Evolutionary conservation across 2,329 filamentous ascomycete species (phyloP).

Genomic region (Harringtonia aguacate): DNA sequence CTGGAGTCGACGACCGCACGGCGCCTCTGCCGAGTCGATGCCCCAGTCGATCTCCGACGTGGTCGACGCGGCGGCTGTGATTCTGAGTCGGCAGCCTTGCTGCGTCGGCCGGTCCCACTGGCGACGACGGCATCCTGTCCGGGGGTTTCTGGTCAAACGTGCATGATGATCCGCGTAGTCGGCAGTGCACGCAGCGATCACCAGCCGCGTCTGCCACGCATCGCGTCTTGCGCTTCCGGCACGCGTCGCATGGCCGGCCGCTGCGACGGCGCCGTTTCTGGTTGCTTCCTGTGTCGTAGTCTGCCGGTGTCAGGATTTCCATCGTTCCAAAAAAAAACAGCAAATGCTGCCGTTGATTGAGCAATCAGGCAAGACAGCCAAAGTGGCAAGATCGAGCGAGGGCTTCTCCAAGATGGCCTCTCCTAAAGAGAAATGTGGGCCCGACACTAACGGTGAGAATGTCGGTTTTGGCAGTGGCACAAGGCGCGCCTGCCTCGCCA

Average conservation of each 20-base stretch:
- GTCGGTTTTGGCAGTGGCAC: too few relatives aligned
- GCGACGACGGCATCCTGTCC: constrained; percentile 5
- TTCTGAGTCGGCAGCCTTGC: neutral
- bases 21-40: neutral
- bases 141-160: constrained; percentile 7
- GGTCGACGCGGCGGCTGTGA: too few relatives aligned
- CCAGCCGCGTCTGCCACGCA: constrained; percentile 14
- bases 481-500: too few relatives aligned
- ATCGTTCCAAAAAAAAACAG: neutral
- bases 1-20: neutral
- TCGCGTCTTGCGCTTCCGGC: constrained; percentile 22
- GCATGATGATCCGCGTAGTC: constrained; percentile 8
- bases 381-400: too few relatives aligned
- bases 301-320: constrained; percentile 20
- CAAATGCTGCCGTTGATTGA: too few relatives aligned
- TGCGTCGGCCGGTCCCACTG: constrained; percentile 2
- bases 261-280: neutral
- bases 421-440: too few relatives aligned
- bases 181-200: constrained; percentile 8
- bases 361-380: too few relatives aligned
- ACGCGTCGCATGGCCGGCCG: constrained; percentile 20
- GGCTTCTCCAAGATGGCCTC: too few relatives aligned
- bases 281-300: constrained; percentile 18
- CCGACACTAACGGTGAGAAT: too few relatives aligned
- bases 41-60: too few relatives aligned